These are phyloP conservation scores for Cyberlindnera euphorbiae DNA, from an alignment of 805 yeast genomes.

Conservation along the genomic window DNA sequence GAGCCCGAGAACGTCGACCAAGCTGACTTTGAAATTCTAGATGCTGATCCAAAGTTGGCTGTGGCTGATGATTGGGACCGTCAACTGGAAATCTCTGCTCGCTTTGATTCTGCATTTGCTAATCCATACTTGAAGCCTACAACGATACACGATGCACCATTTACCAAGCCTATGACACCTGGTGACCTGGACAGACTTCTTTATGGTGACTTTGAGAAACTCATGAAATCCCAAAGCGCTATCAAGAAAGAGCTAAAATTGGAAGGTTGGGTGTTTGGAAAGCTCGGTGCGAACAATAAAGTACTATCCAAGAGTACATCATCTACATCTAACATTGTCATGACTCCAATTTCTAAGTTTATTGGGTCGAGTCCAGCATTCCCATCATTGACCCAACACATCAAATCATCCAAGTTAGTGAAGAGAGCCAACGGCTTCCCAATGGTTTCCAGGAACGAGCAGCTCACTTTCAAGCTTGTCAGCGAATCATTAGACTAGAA, in stretches of 20 bases:
- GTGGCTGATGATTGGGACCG: conserved; percentile 58
- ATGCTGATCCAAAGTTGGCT: conserved; percentile 41
- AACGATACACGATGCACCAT: conserved; percentile 22
- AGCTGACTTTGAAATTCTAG: conserved; percentile 40
- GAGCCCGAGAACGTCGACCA: conserved; percentile 57
- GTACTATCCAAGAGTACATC: conserved; percentile 5
- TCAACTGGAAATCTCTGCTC: conserved; percentile 51
- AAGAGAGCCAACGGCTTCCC: conserved; percentile 36
- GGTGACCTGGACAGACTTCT: conserved; percentile 43
- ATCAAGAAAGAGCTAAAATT: conserved; percentile 28
- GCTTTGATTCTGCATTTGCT: conserved; percentile 21
- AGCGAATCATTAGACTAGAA: conserved; percentile 16
- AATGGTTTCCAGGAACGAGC: conserved; percentile 26
- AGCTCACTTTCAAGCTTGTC: conserved; percentile 30
- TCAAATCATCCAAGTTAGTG: conserved; percentile 20
- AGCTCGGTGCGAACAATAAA: conserved; percentile 18
- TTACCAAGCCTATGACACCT: conserved; percentile 22
- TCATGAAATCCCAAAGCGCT: conserved; percentile 25
- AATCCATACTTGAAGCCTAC: conserved; percentile 14
- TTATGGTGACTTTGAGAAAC: conserved; percentile 41
- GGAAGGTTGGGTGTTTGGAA: conserved; percentile 21
- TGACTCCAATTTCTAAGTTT: conserved; percentile 1
- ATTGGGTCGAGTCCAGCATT: conserved; percentile 3
- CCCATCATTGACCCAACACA: conserved; percentile 23
- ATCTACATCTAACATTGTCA: conserved; percentile 8